Evolutionary conservation across 2,329 filamentous ascomycete genomes (phyloP), one percentile per base, ranked within the genome.

Genomic region (Colletotrichum sidae): DNA sequence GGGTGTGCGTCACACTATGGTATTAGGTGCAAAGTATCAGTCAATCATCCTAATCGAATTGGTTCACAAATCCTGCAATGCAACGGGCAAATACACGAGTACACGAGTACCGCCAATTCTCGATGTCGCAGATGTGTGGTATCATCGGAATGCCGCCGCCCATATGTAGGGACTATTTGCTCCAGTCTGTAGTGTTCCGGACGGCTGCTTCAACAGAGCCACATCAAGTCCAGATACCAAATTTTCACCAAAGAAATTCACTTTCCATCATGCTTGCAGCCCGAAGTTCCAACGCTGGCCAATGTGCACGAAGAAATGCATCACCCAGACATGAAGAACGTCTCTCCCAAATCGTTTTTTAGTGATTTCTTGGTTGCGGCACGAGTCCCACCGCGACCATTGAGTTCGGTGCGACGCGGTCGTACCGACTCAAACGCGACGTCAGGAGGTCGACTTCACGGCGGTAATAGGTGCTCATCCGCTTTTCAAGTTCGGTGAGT

Each of bases 401-500:
- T 8, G 62, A 53, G 8, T 56, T 25, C 10, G 52, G 52, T 37
- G 33, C 47, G 34, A 55, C 15, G 12, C 47, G 52, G 34, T 62
- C 53, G 15, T 56, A 33, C 7, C 62, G 58, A 11, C 42, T 56
- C 8, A 47, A 34, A 33, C 62, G 55, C 15, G 58, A 62, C 8
- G 41, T 65, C n/a, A 65, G 37, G 15, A 62, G 58, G 33, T 62
- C 52, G 7, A 62, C 46, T 10, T 56, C 52, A 33, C 58, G 62
- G 12, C 58, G 58, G 15, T 65, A 58, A 25, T 62, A 65, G n/a
- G 52, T 41, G n/a, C 37, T 12, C 58, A 65, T 65, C 13, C 47
- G 58, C 15, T 45, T 55, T 35, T 62, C 57, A 2, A 65, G 62
- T 15, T 62, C 51, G 6, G 34, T 37, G 51, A 65, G 62, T 47